Base-by-base conservation (phyloP, 352 stramenopile species). In the Phytophthora citrophthora region DNA sequence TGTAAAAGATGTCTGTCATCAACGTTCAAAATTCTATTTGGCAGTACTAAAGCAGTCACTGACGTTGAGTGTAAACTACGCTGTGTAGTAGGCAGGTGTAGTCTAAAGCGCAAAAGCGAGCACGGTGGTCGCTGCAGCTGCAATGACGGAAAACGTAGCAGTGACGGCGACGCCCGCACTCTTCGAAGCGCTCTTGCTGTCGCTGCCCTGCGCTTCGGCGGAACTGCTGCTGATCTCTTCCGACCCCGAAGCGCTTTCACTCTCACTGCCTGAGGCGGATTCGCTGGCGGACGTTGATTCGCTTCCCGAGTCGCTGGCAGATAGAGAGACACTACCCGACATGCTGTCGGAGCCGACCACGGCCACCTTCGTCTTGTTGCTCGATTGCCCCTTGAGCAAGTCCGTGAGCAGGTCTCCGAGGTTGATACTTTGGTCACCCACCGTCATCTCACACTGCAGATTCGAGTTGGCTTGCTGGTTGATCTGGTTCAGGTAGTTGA, bases 401-500 rank as follows among this genome's bases (percentile, higher is more conserved):
- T 80, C 76, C 26, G 73, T 74, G 31, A 91, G 58, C 43, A 91
- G 64, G 23, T 51, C 40, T 15, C 61, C 68, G 39, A 89, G 78
- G 51, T 54, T 44, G 53, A 85, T 62, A 32, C 75, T 74, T 20
- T 75, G 50, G 47, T 71, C 66, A 38, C 65, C 67, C 40, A 91
- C 56, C 39, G 61, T 31, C 48, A 74, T 56, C 20, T 83, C 71
- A 54, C 82, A 91, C 41, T 83, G 70, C 51, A 87, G 89, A 18
- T 72, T 50, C 38, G 50, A 27, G 69, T 91, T 91, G 57, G 82
- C 82, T 44, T 74, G 32, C 51, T 86, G 51, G 65, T 79, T 88
- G 45, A 91, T 70, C 63, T 91, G 82, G 70, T 91, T 91, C 59
- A 89, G 36, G 58, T 81, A 89, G 39, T 87, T 80, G 23, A 85